These are phyloP conservation scores for Lasiodiplodia hormozganensis DNA, from an alignment of 2,329 filamentous ascomycete species.

Conservation along the genomic window DNA sequence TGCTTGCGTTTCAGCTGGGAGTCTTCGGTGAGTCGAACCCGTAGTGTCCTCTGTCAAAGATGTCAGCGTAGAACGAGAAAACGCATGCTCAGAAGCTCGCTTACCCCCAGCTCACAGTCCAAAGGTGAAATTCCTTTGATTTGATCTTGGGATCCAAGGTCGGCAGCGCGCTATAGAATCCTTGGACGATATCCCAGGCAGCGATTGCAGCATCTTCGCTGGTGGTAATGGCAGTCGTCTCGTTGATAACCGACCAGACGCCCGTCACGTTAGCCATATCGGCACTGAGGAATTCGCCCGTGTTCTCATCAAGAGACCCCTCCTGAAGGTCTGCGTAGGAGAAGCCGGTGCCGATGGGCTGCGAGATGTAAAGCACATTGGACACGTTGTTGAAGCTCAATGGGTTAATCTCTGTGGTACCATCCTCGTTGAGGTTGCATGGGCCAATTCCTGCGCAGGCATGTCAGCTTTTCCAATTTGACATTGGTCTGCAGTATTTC, in stretches of 20 bases:
- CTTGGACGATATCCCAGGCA: constrained; percentile 46
- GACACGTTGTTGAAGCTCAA: constrained; percentile 49
- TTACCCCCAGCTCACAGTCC: constrained; percentile 59
- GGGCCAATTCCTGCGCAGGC: constrained; percentile 55
- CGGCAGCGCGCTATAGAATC: constrained; percentile 44
- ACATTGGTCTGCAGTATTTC: constrained; percentile 35
- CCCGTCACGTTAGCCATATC: constrained; percentile 44
- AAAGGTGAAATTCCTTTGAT: constrained; percentile 62
- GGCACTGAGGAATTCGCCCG: background rate
- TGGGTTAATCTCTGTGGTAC: constrained; percentile 46
- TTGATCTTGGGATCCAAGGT: constrained; percentile 58
- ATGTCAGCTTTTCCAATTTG: constrained; percentile 52
- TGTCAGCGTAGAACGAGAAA: background rate
- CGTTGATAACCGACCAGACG: constrained; percentile 44
- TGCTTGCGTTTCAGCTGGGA: no score
- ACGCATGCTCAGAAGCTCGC: background rate
- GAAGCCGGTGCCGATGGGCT: constrained; percentile 50
- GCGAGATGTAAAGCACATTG: constrained; percentile 49
- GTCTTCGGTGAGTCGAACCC: constrained; percentile 36
- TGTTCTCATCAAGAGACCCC: background rate
- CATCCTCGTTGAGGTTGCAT: constrained; percentile 51
- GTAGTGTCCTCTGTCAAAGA: constrained; percentile 53
- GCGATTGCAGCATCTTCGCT: constrained; percentile 45
- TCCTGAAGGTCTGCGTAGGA: constrained; percentile 41
- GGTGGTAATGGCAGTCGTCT: constrained; percentile 46